Base-by-base conservation (phyloP, 257 asterid genomes). In the Solanum arcanum region DNA sequence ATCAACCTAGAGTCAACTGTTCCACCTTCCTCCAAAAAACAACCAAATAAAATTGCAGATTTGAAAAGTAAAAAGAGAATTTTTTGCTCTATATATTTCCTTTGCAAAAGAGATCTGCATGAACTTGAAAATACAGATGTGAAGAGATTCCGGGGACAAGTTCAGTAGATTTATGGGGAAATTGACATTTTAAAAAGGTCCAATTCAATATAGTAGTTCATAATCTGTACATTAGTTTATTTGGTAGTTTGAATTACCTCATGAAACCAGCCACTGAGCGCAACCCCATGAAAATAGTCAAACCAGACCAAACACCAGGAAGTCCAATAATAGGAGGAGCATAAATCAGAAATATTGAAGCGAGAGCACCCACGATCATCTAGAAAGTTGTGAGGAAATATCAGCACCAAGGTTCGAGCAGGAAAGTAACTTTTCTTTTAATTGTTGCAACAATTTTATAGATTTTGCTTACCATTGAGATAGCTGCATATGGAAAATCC, bases 261-360 rank as follows among this genome's bases (percentile, higher is more conserved):
- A 70, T 85, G 78, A 73, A 91, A 66, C 93, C 93, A 42, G 91
- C 90, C 64, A 90, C 83, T 2, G 60, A 86, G n/a, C 93, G 90
- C 78, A 91, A 44, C 33, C 90, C 91, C 93, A 91, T 91, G 90
- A 91, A 91, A 52, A 91, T 68, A 69, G 93, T 91, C 90, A 91
- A 87, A 21, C 93, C 93, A 16, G 91, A 89, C 93, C 93, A 91
- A 42, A 91, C 93, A 72, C 91, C 93, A 4, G 88, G 81, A 84
- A 91, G 91, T 37, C 93, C 93, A 70, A 91, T 69, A 39, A 86
- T 41, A 74, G 92, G 72, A 56, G 93, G 89, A 37, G 91, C 93
- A 91, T 87, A 91, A 21, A 91, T 89, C 76, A 91, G 85, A 83
- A 90, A 91, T 11, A 88, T 89, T 18, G 92, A 89, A 35, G 93